These are phyloP conservation scores for Candida qinlingensis DNA, from an alignment of 805 yeast species.

Conservation along the genomic window DNA sequence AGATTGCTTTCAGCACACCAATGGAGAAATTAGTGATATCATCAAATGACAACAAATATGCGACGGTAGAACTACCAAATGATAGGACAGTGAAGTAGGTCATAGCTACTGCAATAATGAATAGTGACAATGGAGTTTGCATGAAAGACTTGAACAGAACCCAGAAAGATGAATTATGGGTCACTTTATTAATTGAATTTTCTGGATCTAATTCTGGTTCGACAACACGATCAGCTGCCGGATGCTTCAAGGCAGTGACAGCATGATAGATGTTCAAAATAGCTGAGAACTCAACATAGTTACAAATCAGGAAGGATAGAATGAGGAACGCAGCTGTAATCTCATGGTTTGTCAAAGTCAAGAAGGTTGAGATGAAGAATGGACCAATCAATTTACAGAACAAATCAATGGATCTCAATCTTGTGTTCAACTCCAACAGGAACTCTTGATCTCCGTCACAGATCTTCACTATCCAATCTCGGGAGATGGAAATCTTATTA, in stretches of 20 bases:
- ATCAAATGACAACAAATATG: constrained; percentile 27
- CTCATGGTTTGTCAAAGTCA: constrained; percentile 18
- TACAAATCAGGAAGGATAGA: constrained; percentile 25
- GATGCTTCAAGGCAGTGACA: constrained; percentile 25
- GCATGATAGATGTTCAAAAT: constrained; percentile 29
- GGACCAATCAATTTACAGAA: constrained; percentile 35
- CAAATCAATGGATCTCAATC: constrained; percentile 34
- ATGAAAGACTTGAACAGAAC: constrained; percentile 18
- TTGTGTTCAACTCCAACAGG: constrained; percentile 27
- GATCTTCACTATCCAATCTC: constrained; percentile 38
- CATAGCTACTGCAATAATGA: constrained; percentile 27
- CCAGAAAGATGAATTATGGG: constrained; percentile 9
- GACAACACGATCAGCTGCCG: background rate
- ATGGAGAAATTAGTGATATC: constrained; percentile 27
- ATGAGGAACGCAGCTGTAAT: constrained; percentile 26
- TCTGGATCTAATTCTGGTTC: background rate
- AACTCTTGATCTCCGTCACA: constrained; percentile 22
- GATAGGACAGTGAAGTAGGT: constrained; percentile 34
- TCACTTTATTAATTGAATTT: background rate
- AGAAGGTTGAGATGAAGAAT: constrained; percentile 28
- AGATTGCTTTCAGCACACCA: constrained; percentile 29
- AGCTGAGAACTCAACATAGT: constrained; percentile 28
- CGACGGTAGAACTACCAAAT: constrained; percentile 33
- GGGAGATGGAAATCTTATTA: constrained; percentile 33
- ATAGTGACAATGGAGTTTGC: constrained; percentile 24